A percentile compares a stretch with the other conserved stretches of the same genome.
Conservation (phyloP, 495 filamentous ascomycete species). For the Xylaria castorea region DNA sequence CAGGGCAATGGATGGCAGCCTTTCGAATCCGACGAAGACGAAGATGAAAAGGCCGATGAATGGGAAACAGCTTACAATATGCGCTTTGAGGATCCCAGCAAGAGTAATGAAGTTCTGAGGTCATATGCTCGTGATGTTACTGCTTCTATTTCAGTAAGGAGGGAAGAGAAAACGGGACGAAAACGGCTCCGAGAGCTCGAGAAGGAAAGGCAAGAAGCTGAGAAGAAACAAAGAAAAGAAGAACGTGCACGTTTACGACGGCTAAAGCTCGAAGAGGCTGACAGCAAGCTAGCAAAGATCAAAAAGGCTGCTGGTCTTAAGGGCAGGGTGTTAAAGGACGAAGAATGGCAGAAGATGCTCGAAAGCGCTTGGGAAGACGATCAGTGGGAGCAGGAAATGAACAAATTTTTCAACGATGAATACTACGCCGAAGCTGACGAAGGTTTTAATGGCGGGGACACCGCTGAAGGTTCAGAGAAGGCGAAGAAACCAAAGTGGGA, state of each 20-base stretch:
- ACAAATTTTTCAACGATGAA: slow-evolving; percentile 79
- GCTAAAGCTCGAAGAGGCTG: slow-evolving; percentile 85
- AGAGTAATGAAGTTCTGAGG: slow-evolving; percentile 80
- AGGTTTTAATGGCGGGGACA: slow-evolving; percentile 53
- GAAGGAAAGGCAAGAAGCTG: slow-evolving; percentile 75
- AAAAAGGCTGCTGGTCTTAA: slow-evolving; percentile 83
- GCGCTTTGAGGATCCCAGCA: slow-evolving; percentile 89
- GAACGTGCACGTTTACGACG: slow-evolving; percentile 85
- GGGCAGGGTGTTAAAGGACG: slow-evolving; percentile 70
- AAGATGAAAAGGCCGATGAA: slow-evolving; percentile 79
- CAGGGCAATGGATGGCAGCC: slow-evolving; percentile 67
- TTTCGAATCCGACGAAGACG: slow-evolving; percentile 91
- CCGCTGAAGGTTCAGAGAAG: slow-evolving; percentile 43
- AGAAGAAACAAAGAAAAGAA: slow-evolving; percentile 75
- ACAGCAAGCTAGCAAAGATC: slow-evolving; percentile 81
- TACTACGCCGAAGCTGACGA: slow-evolving; percentile 78
- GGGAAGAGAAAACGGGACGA: slow-evolving; percentile 77
- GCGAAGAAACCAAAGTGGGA: slow-evolving; percentile 94
- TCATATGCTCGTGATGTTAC: slow-evolving; percentile 88
- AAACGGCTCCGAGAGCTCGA: slow-evolving; percentile 80
- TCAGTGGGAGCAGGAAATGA: slow-evolving; percentile 88
- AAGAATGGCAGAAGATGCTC: slow-evolving; percentile 81
- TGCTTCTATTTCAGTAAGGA: slow-evolving; percentile 78
- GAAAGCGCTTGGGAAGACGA: slow-evolving; percentile 86
- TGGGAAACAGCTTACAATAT: slow-evolving; percentile 96